phyloP scores from a whole-genome alignment of 495 filamentous ascomycete genomes.

The Emericellopsis terricola region DNA sequence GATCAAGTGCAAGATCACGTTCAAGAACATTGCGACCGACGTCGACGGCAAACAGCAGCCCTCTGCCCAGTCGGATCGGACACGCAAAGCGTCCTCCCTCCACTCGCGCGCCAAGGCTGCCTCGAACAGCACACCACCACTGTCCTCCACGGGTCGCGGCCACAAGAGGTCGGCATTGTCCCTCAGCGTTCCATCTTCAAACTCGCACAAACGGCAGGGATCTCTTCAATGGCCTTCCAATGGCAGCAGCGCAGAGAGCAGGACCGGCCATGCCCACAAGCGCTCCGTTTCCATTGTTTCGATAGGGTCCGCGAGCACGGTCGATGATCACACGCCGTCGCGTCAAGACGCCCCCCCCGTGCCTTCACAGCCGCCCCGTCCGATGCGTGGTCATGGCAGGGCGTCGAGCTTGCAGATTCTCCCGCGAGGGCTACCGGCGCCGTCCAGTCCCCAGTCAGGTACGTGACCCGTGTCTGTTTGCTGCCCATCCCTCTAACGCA shows the following conservation, averaged over 20 bases:
- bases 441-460: conserved; percentile 28
- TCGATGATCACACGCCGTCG: conserved; percentile 16
- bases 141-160: conserved; percentile 13
- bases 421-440: conserved; percentile 28
- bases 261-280: conserved; percentile 28
- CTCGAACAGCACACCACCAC: conserved; percentile 11
- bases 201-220: conserved; percentile 16
- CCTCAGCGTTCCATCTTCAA: conserved; percentile 30
- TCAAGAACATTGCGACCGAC: conserved; percentile 51
- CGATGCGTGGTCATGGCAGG: conserved; percentile 48
- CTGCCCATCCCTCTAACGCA: no score
- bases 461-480: no score
- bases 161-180: conserved; percentile 42
- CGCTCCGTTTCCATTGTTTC: conserved; percentile 93
- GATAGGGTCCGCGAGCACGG: conserved; percentile 48
- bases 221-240: conserved; percentile 13
- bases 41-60: conserved; percentile 1
- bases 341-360: not conserved
- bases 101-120: conserved; percentile 2
- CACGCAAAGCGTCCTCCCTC: not conserved
- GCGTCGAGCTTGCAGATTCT: conserved; percentile 72
- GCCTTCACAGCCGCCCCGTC: conserved; percentile 23
- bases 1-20: conserved; percentile 86
- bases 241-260: conserved; percentile 12
- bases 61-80: not conserved